Evolutionary conservation across 2,329 filamentous ascomycete species (phyloP).

Genomic region (Colletotrichum musae): DNA sequence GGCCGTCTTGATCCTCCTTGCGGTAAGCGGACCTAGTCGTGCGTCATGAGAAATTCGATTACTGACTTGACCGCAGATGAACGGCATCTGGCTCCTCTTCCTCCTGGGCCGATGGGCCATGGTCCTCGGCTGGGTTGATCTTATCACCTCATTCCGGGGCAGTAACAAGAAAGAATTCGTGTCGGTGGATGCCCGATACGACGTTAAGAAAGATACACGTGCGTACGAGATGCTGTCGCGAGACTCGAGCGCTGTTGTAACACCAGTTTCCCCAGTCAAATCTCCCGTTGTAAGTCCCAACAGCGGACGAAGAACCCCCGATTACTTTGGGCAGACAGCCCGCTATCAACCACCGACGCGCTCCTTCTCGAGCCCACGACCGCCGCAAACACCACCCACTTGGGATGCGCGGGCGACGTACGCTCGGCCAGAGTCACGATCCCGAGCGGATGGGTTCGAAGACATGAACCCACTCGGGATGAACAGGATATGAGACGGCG

Average conservation of each 20-base stretch:
- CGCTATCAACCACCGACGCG: conserved; percentile 68
- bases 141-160: conserved; percentile 66
- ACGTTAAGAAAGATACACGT: conserved; percentile 73
- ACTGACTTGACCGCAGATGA: conserved; percentile 67
- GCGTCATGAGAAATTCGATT: neutral
- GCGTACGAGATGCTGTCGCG: conserved; percentile 86
- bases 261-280: conserved; percentile 61
- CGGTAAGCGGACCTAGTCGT: conserved; percentile 65
- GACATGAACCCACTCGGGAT: conserved; percentile 69
- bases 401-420: conserved; percentile 62
- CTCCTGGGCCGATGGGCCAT: conserved; percentile 89
- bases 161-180: conserved; percentile 84
- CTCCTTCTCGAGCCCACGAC: conserved; percentile 70
- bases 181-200: conserved; percentile 82
- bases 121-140: conserved; percentile 84
- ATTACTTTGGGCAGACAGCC: conserved; percentile 70
- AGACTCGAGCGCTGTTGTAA: conserved; percentile 69
- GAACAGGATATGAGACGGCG: conserved; percentile 64
- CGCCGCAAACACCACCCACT: conserved; percentile 56
- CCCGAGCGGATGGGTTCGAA: conserved; percentile 49
- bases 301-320: conserved; percentile 63
- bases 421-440: conserved; percentile 46
- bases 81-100: conserved; percentile 87
- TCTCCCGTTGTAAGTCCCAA: conserved; percentile 47
- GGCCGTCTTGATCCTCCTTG: conserved; percentile 86